Conservation (phyloP, 2,329 filamentous ascomycete species). For the Colletotrichum australisinense region DNA sequence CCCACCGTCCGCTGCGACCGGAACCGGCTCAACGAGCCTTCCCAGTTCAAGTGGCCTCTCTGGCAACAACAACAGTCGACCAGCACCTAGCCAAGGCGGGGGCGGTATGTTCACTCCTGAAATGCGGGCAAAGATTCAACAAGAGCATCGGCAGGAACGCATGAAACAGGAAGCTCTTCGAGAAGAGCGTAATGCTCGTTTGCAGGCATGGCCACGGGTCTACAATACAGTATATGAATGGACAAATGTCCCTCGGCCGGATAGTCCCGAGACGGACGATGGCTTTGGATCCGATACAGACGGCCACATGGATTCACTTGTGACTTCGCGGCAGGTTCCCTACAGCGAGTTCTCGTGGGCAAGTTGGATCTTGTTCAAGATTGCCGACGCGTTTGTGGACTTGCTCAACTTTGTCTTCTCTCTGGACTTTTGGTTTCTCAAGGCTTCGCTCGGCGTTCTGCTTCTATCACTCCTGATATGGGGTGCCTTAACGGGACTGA, state of each 20-base stretch:
- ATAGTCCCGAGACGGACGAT: neutral
- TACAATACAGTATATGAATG: conserved; percentile 22
- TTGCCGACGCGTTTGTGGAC: conserved; percentile 20
- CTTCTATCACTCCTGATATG: conserved; percentile 2
- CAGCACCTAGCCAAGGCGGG: neutral
- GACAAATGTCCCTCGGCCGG: conserved; percentile 21
- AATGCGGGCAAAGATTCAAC: neutral
- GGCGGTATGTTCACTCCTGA: neutral
- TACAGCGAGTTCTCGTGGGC: conserved; percentile 7
- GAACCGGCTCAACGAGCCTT: neutral
- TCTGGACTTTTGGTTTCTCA: conserved; percentile 16
- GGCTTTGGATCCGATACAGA: neutral
- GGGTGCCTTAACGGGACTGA: conserved; percentile 8
- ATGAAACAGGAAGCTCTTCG: conserved; percentile 14
- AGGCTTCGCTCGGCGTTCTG: neutral
- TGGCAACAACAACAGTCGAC: neutral
- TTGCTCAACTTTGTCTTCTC: conserved; percentile 13
- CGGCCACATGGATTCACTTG: neutral
- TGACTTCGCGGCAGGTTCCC: neutral
- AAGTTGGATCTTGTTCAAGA: conserved; percentile 16
- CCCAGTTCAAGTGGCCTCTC: neutral
- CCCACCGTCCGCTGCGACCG: neutral
- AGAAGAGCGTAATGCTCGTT: conserved; percentile 14
- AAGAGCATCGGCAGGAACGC: conserved; percentile 13
- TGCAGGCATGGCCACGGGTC: conserved; percentile 20